Evolutionary conservation across 768 basidiomycete species (phyloP), one percentile per base, ranked within the genome.

Genomic region (Phallus indusiatus): DNA sequence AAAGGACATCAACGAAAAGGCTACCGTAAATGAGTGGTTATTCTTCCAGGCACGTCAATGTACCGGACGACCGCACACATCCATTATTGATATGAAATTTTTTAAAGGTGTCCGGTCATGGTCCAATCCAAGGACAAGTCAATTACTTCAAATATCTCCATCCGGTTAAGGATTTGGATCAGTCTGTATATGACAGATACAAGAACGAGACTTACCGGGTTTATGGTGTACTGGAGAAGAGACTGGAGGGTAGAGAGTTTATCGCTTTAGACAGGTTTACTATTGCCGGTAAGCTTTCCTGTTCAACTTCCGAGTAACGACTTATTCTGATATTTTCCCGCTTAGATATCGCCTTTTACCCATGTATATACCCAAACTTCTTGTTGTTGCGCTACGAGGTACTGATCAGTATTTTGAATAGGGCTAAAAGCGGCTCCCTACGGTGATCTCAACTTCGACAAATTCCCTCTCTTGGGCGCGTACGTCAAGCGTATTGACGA

Each of bases 61-160:
- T 1, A 20, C 5, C 2, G 18, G 1, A 17, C 22, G 4, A 2
- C 8, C 50, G 11, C 18, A 14, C n/a, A 2, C 2, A 1, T 3
- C 33, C 42, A 6, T 3, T 35, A 22, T n/a, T 9, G 34, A 17
- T 17, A 55, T 51, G 14, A 8, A 51, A 36, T 28, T 24, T 33
- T 54, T 33, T 54, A 6, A 24, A 56, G 55, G 55, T 56, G 6
- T 56, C 55, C 7, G 55, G 55, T 24, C 55, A 47, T 49, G 55
- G 55, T 21, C 55, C 55, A 35, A 47, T 17, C 10, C 55, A 56
- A 47, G 55, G 55, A 12, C 55, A 56, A 34, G 55, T 34, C 21
- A 56, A 56, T 21, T 65, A 61, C 63, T 65, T 65, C 61, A 50
- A 47, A 35, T 56, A 53, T 47, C 54, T 20, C 55, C 63, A 64